Percentiles rank a stretch among this genome's conserved stretches.
phyloP scores from a whole-genome alignment of 192 early-diverging fungal species.

The Podila minutissima region DNA sequence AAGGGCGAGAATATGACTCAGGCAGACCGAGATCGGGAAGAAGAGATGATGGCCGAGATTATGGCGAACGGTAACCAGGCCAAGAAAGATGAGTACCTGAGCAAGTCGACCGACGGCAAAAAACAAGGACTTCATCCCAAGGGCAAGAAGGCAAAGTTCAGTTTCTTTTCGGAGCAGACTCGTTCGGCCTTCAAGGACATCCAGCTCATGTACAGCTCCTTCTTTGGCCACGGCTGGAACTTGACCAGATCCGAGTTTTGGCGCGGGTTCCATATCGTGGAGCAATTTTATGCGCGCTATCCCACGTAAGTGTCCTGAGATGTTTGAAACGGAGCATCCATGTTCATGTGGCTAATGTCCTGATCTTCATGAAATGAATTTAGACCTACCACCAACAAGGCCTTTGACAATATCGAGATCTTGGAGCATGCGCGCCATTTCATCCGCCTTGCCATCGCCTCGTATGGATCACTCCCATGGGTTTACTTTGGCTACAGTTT shows the following conservation, averaged over 20 bases:
- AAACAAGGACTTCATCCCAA: slow-evolving; percentile 1
- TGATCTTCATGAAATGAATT: not conserved
- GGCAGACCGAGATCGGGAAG: slow-evolving; percentile 27
- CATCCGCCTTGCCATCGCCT: slow-evolving; percentile 53
- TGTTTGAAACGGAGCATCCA: not conserved
- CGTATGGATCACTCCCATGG: slow-evolving; percentile 48
- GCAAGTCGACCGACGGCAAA: slow-evolving; percentile 1
- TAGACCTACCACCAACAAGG: slow-evolving; percentile 44
- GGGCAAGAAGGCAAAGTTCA: slow-evolving; percentile 38
- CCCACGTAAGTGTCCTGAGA: slow-evolving; percentile 39
- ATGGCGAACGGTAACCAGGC: slow-evolving; percentile 33
- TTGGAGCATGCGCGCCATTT: slow-evolving; percentile 47
- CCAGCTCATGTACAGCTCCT: slow-evolving; percentile 48
- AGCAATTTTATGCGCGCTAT: slow-evolving; percentile 44
- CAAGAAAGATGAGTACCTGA: slow-evolving; percentile 43
- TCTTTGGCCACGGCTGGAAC: slow-evolving; percentile 57
- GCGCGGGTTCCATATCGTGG: slow-evolving; percentile 49
- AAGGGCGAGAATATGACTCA: slow-evolving; percentile 39
- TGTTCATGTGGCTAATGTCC: not conserved
- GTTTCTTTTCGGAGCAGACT: slow-evolving; percentile 45
- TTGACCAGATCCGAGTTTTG: slow-evolving; percentile 47
- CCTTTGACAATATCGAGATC: slow-evolving; percentile 37
- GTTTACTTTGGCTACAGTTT: slow-evolving; percentile 52
- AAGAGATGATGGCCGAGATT: slow-evolving; percentile 41
- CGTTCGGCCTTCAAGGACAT: slow-evolving; percentile 54